phyloP scores from a whole-genome alignment of 2,329 filamentous ascomycete species.

The Colletotrichum incanum region DNA sequence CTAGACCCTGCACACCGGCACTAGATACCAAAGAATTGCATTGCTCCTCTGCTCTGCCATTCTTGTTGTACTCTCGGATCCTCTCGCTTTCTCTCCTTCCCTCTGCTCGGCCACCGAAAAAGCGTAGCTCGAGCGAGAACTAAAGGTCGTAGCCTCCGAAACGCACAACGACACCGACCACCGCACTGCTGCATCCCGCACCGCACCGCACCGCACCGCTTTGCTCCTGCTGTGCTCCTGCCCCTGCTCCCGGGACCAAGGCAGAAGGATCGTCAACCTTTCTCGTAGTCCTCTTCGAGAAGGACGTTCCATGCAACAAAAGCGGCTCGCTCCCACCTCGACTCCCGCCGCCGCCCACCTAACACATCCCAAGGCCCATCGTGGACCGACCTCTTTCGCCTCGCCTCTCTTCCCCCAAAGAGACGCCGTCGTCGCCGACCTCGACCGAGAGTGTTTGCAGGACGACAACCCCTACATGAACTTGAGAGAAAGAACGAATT shows the following conservation, averaged over 20 bases:
- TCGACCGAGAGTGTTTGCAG: slow-evolving; percentile 6
- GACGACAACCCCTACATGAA: slow-evolving; percentile 6
- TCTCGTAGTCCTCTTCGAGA: slow-evolving; percentile 13
- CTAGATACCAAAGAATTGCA: slow-evolving; percentile 16
- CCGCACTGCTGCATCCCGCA: slow-evolving; percentile 39
- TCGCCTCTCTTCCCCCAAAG: slow-evolving; percentile 14
- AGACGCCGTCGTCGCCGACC: slow-evolving; percentile 20
- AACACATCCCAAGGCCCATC: slow-evolving; percentile 30
- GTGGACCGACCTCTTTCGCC: slow-evolving; percentile 36
- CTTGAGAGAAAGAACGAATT: slow-evolving; percentile 5
- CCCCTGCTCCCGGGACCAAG: slow-evolving; percentile 14
- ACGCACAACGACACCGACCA: slow-evolving; percentile 34
- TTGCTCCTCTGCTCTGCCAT: slow-evolving; percentile 18
- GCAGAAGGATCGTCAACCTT: slow-evolving; percentile 1
- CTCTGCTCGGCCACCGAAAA: slow-evolving; percentile 41
- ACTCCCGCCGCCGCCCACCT: not conserved
- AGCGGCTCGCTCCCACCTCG: slow-evolving; percentile 35
- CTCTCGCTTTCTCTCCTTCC: slow-evolving; percentile 9
- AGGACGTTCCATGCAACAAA: slow-evolving; percentile 39
- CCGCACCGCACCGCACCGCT: slow-evolving; percentile 16
- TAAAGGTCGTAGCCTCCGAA: slow-evolving; percentile 37
- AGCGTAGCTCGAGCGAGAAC: slow-evolving; percentile 42
- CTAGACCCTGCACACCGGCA: slow-evolving; percentile 16
- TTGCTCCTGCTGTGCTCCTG: slow-evolving; percentile 31
- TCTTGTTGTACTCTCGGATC: slow-evolving; percentile 39